phyloP scores from a whole-genome alignment of 1,284 basidiomycete genomes.

The Ceratorhiza oryzae-sativae region DNA sequence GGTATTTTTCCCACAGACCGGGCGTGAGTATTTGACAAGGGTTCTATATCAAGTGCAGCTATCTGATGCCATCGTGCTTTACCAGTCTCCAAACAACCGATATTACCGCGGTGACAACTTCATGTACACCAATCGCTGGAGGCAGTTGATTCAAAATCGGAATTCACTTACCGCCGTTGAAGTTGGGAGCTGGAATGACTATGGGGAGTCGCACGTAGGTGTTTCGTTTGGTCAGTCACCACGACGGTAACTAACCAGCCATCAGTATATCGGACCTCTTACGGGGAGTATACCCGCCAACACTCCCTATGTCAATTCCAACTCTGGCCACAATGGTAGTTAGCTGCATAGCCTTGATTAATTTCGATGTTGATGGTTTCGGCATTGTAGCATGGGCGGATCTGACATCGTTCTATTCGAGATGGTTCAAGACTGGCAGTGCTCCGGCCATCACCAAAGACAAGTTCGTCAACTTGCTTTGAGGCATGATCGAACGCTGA shows the following conservation, averaged over 20 bases:
- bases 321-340: neutral
- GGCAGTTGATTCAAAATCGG: constrained; percentile 51
- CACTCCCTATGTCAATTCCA: neutral
- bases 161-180: constrained; percentile 50
- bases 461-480: constrained; percentile 12
- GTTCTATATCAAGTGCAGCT: neutral
- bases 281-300: constrained; percentile 17
- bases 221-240: neutral
- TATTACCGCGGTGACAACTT: constrained; percentile 53
- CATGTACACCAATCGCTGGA: constrained; percentile 52
- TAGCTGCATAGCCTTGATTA: neutral
- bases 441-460: constrained; percentile 48
- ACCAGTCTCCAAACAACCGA: constrained; percentile 51
- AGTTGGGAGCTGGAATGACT: constrained; percentile 49
- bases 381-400: constrained; percentile 22
- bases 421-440: constrained; percentile 36
- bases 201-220: constrained; percentile 37
- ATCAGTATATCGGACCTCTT: constrained; percentile 35
- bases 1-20: constrained; percentile 54
- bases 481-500: neutral
- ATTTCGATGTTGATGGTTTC: neutral
- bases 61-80: neutral
- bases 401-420: constrained; percentile 36
- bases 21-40: constrained; percentile 24
- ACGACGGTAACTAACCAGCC: neutral